Evolutionary conservation across 768 basidiomycete species (phyloP).

Genomic region (Coprinopsis strossmayeri): DNA sequence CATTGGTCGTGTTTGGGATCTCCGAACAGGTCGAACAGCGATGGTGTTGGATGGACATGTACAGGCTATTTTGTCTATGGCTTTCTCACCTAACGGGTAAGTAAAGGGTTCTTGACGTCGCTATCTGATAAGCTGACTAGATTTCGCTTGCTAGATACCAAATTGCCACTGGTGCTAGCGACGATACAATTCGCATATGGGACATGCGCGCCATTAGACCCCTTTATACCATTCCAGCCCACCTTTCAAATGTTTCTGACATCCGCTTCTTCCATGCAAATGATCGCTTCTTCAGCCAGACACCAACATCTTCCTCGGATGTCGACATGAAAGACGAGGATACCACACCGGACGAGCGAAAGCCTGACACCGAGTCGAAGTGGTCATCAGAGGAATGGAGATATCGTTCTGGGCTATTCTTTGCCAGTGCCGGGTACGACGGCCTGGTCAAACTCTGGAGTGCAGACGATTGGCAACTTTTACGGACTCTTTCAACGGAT

Average conservation of each 20-base stretch:
- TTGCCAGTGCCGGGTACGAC: conserved; percentile 92
- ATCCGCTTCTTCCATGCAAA: conserved; percentile 86
- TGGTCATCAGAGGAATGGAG: conserved; percentile 59
- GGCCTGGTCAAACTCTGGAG: conserved; percentile 95
- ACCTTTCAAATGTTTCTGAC: conserved; percentile 91
- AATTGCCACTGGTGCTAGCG: conserved; percentile 93
- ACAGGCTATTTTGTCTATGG: conserved; percentile 83
- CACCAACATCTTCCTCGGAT: conserved; percentile 28
- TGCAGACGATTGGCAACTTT: conserved; percentile 95
- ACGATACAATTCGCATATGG: conserved; percentile 99
- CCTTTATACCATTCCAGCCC: conserved; percentile 95
- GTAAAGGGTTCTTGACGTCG: neutral
- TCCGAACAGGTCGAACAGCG: conserved; percentile 89
- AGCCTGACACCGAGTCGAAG: conserved; percentile 29
- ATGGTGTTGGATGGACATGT: conserved; percentile 99
- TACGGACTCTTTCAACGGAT: conserved; percentile 85
- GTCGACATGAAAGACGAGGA: conserved; percentile 45
- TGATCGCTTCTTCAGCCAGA: conserved; percentile 40
- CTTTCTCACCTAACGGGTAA: conserved; percentile 94
- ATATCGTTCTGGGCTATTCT: conserved; percentile 85
- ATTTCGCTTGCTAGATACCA: conserved; percentile 62
- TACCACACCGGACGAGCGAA: conserved; percentile 23
- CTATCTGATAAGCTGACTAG: conserved; percentile 9
- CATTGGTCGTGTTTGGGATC: conserved; percentile 95
- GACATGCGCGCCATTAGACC: conserved; percentile 91